Percentiles rank a stretch among this genome's conserved stretches.
These are phyloP conservation scores for Hypericum androsaemum DNA, from an alignment of 345 rosid species.

Conservation along the genomic window DNA sequence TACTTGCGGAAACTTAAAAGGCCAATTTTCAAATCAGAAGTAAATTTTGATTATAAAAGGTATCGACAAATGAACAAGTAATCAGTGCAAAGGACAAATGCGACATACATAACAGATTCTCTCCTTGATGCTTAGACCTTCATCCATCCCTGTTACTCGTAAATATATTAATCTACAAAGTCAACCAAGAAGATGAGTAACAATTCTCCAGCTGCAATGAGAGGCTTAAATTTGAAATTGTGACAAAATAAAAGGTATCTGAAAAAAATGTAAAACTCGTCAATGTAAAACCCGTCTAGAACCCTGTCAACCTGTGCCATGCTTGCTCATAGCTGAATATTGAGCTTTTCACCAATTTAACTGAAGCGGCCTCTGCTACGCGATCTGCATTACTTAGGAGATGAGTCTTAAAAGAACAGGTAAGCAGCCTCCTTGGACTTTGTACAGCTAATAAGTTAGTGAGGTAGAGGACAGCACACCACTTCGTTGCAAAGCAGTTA, in stretches of 20 bases:
- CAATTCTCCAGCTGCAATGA: background rate
- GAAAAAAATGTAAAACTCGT: background rate
- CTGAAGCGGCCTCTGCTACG: conserved; percentile 41
- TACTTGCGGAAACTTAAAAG: no score
- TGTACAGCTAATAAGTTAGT: conserved; percentile 11
- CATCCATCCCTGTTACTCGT: conserved; percentile 91
- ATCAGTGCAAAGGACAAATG: background rate
- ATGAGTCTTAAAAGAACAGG: conserved; percentile 15
- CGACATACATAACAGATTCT: conserved; percentile 68
- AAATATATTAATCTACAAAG: conserved; percentile 69
- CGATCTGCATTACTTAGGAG: conserved; percentile 46
- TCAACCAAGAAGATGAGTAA: conserved; percentile 9
- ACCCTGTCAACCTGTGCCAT: conserved; percentile 79
- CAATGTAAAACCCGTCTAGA: no score
- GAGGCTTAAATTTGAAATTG: background rate
- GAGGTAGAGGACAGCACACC: conserved; percentile 38
- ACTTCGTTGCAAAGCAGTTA: conserved; percentile 67
- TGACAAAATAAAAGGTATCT: background rate
- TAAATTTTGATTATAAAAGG: no score
- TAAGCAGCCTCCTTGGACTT: background rate
- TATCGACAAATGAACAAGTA: background rate
- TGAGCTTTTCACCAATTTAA: conserved; percentile 81
- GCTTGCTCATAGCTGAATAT: conserved; percentile 98
- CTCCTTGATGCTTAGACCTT: conserved; percentile 78
- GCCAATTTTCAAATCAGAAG: no score